Conservation (phyloP, 1,284 basidiomycete species). For the Pyrrhoderma noxium region DNA sequence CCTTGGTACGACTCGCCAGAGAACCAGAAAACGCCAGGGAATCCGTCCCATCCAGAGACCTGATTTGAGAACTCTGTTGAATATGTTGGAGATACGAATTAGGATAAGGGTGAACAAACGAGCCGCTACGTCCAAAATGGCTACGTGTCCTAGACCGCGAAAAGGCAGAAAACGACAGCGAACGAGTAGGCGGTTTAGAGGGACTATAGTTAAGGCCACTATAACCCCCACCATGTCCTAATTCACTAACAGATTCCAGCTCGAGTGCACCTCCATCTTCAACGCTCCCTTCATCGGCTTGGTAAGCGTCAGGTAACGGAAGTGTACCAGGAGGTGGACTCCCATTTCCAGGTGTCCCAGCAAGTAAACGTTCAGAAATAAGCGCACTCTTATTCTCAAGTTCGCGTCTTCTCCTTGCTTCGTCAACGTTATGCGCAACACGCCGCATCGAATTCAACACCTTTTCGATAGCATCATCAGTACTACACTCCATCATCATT, state of each 20-base stretch:
- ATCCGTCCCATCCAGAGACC: too few species aligned
- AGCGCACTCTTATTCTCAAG: conserved; percentile 61
- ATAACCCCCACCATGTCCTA: conserved; percentile 7
- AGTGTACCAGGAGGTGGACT: not conserved
- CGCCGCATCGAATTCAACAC: conserved; percentile 45
- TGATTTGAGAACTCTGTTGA: too few species aligned
- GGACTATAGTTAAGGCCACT: not conserved
- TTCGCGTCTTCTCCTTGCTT: conserved; percentile 47
- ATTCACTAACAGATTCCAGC: conserved; percentile 10
- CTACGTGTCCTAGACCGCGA: conserved; percentile 8
- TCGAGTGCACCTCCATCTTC: not conserved
- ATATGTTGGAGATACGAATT: too few species aligned
- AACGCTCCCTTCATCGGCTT: conserved; percentile 3
- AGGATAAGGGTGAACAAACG: conserved; percentile 7
- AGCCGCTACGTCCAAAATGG: not conserved
- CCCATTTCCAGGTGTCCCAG: conserved; percentile 24
- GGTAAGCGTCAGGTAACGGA: not conserved
- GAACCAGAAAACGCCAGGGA: not conserved
- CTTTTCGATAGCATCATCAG: conserved; percentile 7
- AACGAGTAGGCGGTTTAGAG: conserved; percentile 7
- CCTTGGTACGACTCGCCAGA: conserved; percentile 30
- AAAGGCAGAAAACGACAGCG: conserved; percentile 16
- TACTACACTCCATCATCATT: conserved; percentile 35
- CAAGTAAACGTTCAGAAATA: conserved; percentile 58
- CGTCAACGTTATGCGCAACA: conserved; percentile 48